Evolutionary conservation across 2,329 filamentous ascomycete genomes (phyloP).

Genomic region (Talaromyces islandicus): DNA sequence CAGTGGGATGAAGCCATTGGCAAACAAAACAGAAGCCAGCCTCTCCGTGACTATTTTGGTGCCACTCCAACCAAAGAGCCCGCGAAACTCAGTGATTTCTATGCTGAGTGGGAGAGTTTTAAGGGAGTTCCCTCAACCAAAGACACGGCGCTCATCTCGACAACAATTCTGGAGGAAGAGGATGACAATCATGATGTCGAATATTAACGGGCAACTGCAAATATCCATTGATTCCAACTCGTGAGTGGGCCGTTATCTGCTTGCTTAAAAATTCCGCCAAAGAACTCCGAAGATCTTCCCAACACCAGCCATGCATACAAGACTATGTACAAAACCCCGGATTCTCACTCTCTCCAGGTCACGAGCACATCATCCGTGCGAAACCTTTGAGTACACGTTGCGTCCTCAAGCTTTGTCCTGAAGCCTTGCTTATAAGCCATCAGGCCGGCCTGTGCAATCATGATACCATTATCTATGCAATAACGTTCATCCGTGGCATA

Average conservation of each 20-base stretch:
- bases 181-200: conserved; percentile 47
- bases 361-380: conserved; percentile 76
- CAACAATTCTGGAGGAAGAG: conserved; percentile 68
- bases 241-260: background rate
- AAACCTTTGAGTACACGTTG: conserved; percentile 77
- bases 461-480: conserved; percentile 98
- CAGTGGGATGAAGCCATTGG: background rate
- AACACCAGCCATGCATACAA: background rate
- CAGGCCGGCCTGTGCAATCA: conserved; percentile 96
- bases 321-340: background rate
- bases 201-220: background rate
- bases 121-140: conserved; percentile 10
- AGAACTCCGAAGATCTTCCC: background rate
- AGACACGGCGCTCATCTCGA: conserved; percentile 49
- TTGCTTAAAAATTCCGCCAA: background rate
- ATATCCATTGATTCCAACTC: background rate
- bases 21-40: background rate
- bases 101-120: conserved; percentile 7
- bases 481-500: conserved; percentile 96
- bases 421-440: conserved; percentile 79
- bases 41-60: background rate
- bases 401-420: conserved; percentile 68
- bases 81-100: conserved; percentile 7
- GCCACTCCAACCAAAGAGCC: background rate
- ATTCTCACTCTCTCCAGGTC: conserved; percentile 61